Conservation (phyloP, 257 asterid genomes). For the Mitragyna speciosa region DNA sequence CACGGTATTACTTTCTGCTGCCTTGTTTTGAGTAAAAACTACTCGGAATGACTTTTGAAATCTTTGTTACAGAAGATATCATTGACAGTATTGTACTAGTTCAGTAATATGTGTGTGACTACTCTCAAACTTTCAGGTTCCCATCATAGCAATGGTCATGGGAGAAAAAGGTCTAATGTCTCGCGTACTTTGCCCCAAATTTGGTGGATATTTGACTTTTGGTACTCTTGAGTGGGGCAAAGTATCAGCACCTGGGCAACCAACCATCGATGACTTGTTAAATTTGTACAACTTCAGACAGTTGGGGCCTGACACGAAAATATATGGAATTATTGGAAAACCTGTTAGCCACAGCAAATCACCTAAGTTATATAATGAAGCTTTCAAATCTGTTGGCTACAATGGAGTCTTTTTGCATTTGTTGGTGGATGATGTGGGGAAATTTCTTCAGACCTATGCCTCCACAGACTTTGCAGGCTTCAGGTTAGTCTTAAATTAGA, state of each 20-base stretch:
- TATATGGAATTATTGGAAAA: conserved; percentile 86
- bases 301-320: conserved; percentile 77
- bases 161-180: conserved; percentile 95
- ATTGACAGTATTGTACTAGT: not conserved
- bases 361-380: conserved; percentile 73
- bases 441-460: conserved; percentile 69
- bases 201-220: conserved; percentile 94
- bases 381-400: conserved; percentile 69
- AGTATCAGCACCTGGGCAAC: conserved; percentile 99
- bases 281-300: conserved; percentile 74
- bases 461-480: conserved; percentile 85
- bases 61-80: not conserved
- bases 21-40: no score
- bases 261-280: conserved; percentile 78
- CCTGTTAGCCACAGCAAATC: conserved; percentile 98
- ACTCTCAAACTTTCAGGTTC: conserved; percentile 49
- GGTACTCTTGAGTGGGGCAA: conserved; percentile 79
- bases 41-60: not conserved
- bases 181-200: conserved; percentile 86
- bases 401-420: conserved; percentile 76
- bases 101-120: conserved; percentile 1
- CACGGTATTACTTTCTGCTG: not conserved
- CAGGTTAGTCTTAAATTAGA: conserved; percentile 56
- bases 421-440: conserved; percentile 75
- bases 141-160: conserved; percentile 96